These are phyloP conservation scores for Hanseniaspora gamundiae DNA, from an alignment of 1,139 yeast species.

Conservation along the genomic window DNA sequence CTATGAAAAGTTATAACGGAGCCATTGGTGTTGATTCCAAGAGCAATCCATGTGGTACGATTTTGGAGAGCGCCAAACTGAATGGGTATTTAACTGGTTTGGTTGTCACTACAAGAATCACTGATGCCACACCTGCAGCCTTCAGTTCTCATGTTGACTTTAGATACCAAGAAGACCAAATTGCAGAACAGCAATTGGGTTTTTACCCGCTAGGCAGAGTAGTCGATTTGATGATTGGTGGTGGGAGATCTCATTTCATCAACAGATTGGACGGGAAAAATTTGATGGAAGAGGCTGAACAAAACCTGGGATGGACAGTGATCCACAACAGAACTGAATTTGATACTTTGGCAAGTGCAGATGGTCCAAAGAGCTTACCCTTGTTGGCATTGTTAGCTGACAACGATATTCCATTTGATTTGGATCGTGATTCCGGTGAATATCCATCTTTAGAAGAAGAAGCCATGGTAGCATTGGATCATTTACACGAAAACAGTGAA, in stretches of 20 bases:
- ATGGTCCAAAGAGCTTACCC: constrained; percentile 56
- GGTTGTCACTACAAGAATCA: constrained; percentile 75
- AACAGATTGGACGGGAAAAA: constrained; percentile 56
- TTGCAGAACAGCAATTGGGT: constrained; percentile 79
- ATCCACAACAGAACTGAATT: constrained; percentile 40
- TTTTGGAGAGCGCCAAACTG: constrained; percentile 71
- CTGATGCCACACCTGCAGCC: constrained; percentile 86
- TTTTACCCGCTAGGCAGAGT: constrained; percentile 61
- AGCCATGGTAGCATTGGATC: constrained; percentile 53
- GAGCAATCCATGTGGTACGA: constrained; percentile 61
- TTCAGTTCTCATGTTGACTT: constrained; percentile 66
- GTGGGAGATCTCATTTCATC: constrained; percentile 72
- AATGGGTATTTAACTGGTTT: constrained; percentile 70
- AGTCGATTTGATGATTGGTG: constrained; percentile 79
- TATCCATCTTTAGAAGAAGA: constrained; percentile 71
- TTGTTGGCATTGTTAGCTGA: constrained; percentile 59
- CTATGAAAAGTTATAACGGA: constrained; percentile 66
- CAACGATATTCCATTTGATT: constrained; percentile 66
- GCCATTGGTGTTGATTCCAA: constrained; percentile 66
- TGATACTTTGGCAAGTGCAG: constrained; percentile 29
- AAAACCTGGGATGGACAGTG: constrained; percentile 54
- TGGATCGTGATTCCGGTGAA: constrained; percentile 47
- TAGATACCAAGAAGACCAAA: constrained; percentile 66
- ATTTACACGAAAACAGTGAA: constrained; percentile 57
- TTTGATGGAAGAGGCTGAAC: constrained; percentile 45